These are phyloP conservation scores for Fusarium pseudocircinatum DNA, from an alignment of 2,329 filamentous ascomycete genomes.

Conservation along the genomic window DNA sequence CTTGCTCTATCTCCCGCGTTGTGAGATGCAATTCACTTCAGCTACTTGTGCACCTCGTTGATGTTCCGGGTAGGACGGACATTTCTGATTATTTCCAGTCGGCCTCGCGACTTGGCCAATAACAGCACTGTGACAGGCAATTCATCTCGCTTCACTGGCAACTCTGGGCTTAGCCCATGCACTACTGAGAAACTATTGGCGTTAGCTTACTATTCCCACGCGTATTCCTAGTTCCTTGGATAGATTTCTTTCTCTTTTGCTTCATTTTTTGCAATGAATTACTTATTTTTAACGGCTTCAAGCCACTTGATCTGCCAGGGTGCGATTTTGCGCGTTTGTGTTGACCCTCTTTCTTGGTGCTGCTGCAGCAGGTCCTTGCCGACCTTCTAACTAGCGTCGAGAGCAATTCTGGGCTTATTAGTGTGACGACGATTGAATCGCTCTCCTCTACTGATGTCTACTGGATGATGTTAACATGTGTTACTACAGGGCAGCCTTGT, in stretches of 20 bases:
- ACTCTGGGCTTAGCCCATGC: neutral
- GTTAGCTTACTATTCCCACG: neutral
- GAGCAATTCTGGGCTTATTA: neutral
- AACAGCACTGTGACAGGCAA: neutral
- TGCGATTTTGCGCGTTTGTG: neutral
- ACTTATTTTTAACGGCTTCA: neutral
- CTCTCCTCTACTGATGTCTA: neutral
- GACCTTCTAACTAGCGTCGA: neutral
- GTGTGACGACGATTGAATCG: neutral
- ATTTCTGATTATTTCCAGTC: neutral
- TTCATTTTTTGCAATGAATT: neutral
- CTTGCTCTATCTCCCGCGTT: neutral
- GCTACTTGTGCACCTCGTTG: neutral
- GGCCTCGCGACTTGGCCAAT: neutral
- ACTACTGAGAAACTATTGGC: neutral
- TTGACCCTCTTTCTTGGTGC: neutral
- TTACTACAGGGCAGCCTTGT: neutral
- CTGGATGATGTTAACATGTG: neutral
- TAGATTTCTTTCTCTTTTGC: neutral
- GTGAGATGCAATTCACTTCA: neutral
- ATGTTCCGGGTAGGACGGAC: neutral
- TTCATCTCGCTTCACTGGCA: neutral
- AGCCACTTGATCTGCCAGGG: neutral
- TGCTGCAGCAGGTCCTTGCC: neutral
- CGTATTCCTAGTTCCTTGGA: neutral